Base-by-base conservation (phyloP, 2,329 filamentous ascomycete species). In the Nemania bipapillata region DNA sequence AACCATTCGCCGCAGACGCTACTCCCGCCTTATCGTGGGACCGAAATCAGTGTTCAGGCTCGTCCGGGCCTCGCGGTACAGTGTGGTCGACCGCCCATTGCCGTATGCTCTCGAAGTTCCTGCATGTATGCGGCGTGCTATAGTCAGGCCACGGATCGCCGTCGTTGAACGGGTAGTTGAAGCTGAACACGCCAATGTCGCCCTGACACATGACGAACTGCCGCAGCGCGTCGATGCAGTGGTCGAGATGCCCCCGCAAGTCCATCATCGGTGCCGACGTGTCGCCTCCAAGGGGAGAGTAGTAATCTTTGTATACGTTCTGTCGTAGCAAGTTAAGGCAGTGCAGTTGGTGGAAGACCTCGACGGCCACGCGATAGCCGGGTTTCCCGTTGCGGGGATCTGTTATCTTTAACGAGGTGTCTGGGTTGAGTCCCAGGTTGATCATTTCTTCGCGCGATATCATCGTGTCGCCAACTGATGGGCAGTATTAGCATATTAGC, bases 281-380 rank as follows among this genome's bases (percentile, higher is more conserved):
- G 37, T 87, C 84, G 4, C 85, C 85, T 11, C 82, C 83, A 4
- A 83, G 75, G 5, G 81, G 78, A 53, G 78, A 71, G 73, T 87
- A 87, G 70, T 86, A 84, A 30, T 76, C 83, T 65, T 81, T 83
- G 73, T 85, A 84, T 2, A 83, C 82, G 8, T 83, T 81, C 72
- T 86, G 83, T 12, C 84, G 76, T 73, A 82, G 76, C 40, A 85
- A 73, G 73, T 86, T 86, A 42, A 86, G 77, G 75, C 84, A 86
- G 73, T 85, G 84, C 37, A 86, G 79, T 72, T 85, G 85, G 76
- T 88, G 86, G 77, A 88, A 88, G 0, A 87, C 86, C 73, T 88
- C 86, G 2, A 88, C 78, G 0, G 84, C 87, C 0, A 87, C 86
- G n/a, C 87, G 82, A 72, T 89, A 90, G 0, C 87, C 87, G 42